phyloP scores from a whole-genome alignment of 345 rosid genomes.

The Limnanthes douglasii region DNA sequence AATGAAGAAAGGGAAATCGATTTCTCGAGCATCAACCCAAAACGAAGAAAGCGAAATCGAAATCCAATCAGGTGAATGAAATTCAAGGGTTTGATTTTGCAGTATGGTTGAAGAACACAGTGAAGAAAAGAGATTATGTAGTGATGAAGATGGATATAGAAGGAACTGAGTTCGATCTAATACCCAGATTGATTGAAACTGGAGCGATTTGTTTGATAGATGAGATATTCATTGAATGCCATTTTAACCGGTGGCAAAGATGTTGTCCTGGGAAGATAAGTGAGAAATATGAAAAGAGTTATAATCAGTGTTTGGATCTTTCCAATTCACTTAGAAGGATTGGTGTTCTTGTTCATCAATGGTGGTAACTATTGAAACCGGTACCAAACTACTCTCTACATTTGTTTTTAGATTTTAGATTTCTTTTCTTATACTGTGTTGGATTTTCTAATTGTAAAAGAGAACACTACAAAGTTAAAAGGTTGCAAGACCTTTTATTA shows the following conservation, averaged over 20 bases:
- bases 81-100: conserved; percentile 93
- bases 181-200: conserved; percentile 63
- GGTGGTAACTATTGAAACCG: conserved; percentile 97
- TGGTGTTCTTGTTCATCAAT: conserved; percentile 96
- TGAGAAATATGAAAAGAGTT: conserved; percentile 62
- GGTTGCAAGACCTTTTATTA: too few relatives aligned
- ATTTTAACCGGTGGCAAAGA: conserved; percentile 96
- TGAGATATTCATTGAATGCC: conserved; percentile 92
- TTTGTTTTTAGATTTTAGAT: too few relatives aligned
- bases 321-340: conserved; percentile 64
- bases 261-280: conserved; percentile 96
- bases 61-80: conserved; percentile 51
- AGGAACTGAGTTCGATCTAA: conserved; percentile 92
- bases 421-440: too few relatives aligned
- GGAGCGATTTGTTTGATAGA: conserved; percentile 91
- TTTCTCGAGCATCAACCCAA: too few relatives aligned
- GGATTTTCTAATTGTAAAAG: too few relatives aligned
- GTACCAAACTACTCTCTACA: too few relatives aligned
- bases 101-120: conserved; percentile 70
- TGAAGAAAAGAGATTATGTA: conserved; percentile 68
- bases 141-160: conserved; percentile 99
- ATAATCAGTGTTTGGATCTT: conserved; percentile 70
- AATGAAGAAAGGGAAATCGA: too few relatives aligned
- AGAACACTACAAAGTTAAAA: too few relatives aligned
- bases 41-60: too few relatives aligned